Percentiles rank a stretch among this genome's conserved stretches.
Evolutionary conservation across 805 yeast species (phyloP).

Genomic region (Hanseniaspora mollemarum): DNA sequence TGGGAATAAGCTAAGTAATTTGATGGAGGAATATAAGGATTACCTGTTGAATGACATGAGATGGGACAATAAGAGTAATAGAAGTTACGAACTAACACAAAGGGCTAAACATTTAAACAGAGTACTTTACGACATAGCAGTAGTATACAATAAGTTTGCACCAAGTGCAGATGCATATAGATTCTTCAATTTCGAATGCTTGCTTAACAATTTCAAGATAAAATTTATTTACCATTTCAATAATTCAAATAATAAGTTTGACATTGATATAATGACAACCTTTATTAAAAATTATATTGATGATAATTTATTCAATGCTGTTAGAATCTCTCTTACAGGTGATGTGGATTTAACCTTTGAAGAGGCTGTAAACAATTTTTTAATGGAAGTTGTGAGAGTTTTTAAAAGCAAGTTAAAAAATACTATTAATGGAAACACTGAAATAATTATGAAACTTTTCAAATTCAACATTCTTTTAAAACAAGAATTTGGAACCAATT

Average conservation of each 20-base stretch:
- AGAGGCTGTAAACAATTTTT: conserved; percentile 22
- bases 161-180: conserved; percentile 20
- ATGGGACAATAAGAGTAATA: conserved; percentile 27
- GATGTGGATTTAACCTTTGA: conserved; percentile 30
- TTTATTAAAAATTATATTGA: conserved; percentile 39
- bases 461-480: conserved; percentile 31
- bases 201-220: conserved; percentile 36
- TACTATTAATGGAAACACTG: conserved; percentile 32
- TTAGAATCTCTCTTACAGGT: conserved; percentile 26
- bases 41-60: conserved; percentile 10
- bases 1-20: neutral
- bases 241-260: conserved; percentile 32
- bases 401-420: conserved; percentile 32
- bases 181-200: conserved; percentile 38
- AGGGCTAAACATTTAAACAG: conserved; percentile 19
- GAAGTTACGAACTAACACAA: neutral
- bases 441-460: conserved; percentile 34
- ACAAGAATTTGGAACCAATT: conserved; percentile 35
- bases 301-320: conserved; percentile 33
- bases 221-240: conserved; percentile 49
- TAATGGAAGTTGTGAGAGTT: conserved; percentile 26
- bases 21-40: neutral
- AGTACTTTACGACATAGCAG: conserved; percentile 20
- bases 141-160: conserved; percentile 17
- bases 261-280: conserved; percentile 40